phyloP scores from a whole-genome alignment of 192 early-diverging fungal genomes.

The Geranomyces variabilis region DNA sequence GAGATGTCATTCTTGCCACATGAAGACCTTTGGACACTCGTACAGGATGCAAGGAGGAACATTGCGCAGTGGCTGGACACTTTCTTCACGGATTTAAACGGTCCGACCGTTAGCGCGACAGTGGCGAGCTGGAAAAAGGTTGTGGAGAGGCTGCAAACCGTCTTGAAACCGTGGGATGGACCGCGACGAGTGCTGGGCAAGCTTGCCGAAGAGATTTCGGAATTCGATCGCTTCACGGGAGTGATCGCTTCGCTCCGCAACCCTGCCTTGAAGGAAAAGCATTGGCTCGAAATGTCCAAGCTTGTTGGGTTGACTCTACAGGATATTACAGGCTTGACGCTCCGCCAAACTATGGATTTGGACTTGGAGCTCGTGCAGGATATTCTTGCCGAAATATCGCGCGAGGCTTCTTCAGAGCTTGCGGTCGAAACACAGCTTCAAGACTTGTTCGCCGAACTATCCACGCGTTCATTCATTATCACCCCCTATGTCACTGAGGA shows the following conservation, averaged over 20 bases:
- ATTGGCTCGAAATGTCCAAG: slow-evolving; percentile 42
- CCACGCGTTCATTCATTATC: slow-evolving; percentile 31
- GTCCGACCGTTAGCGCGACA: slow-evolving; percentile 39
- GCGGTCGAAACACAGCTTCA: slow-evolving; percentile 39
- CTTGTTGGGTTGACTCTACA: slow-evolving; percentile 40
- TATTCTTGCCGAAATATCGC: slow-evolving; percentile 43
- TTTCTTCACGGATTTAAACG: slow-evolving; percentile 44
- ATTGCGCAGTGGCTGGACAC: slow-evolving; percentile 39
- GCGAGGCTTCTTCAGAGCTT: slow-evolving; percentile 39
- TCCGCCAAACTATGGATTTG: slow-evolving; percentile 35
- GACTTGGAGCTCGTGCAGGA: slow-evolving; percentile 48
- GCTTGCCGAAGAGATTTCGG: slow-evolving; percentile 34
- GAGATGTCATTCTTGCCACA: slow-evolving; percentile 21
- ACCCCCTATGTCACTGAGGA: neutral
- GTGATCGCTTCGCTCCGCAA: slow-evolving; percentile 44
- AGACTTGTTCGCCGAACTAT: slow-evolving; percentile 37
- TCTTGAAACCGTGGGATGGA: slow-evolving; percentile 3
- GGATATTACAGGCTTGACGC: slow-evolving; percentile 34
- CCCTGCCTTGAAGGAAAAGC: slow-evolving; percentile 34
- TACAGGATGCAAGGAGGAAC: neutral
- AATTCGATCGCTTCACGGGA: slow-evolving; percentile 36
- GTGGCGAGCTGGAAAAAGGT: slow-evolving; percentile 37
- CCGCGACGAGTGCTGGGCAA: slow-evolving; percentile 20
- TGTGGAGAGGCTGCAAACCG: neutral
- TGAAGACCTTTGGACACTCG: slow-evolving; percentile 45